phyloP scores from a whole-genome alignment of 768 basidiomycete species.

The Strobilomyces confusus region DNA sequence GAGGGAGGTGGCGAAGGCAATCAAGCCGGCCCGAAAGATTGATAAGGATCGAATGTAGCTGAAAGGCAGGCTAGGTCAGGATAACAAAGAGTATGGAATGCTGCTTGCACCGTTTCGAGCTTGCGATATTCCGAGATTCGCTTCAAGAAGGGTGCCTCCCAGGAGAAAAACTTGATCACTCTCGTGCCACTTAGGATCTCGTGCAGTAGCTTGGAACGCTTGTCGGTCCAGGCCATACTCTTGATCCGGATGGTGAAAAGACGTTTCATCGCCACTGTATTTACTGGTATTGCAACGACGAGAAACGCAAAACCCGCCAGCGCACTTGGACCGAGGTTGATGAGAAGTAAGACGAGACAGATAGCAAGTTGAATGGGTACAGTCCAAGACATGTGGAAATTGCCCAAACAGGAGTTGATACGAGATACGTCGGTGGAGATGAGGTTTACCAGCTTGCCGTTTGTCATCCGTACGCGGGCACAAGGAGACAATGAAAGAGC shows the following conservation, averaged over 20 bases:
- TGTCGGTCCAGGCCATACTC: constrained; percentile 88
- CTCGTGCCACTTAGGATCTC: constrained; percentile 89
- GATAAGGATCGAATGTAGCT: constrained; percentile 67
- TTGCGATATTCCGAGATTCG: constrained; percentile 66
- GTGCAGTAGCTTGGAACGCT: constrained; percentile 82
- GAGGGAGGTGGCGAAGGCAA: constrained; percentile 65
- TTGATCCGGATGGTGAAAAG: constrained; percentile 58
- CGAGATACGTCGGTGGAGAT: constrained; percentile 90
- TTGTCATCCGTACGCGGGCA: constrained; percentile 74
- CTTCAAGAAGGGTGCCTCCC: constrained; percentile 78
- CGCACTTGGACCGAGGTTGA: constrained; percentile 64
- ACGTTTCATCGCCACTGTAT: constrained; percentile 67
- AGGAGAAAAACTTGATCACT: constrained; percentile 89
- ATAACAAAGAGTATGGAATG: constrained; percentile 4
- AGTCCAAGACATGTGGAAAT: constrained; percentile 79
- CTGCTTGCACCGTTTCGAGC: constrained; percentile 59
- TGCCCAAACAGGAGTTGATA: constrained; percentile 81
- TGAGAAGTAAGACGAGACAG: constrained; percentile 68
- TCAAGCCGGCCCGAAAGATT: constrained; percentile 60
- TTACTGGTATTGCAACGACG: constrained; percentile 66
- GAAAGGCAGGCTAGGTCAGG: not conserved
- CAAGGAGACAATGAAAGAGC: constrained; percentile 74
- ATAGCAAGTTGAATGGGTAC: constrained; percentile 74
- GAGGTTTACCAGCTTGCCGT: constrained; percentile 89
- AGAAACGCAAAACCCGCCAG: constrained; percentile 60